Base-by-base conservation (phyloP, 2,329 filamentous ascomycete genomes). In the Botrytis deweyae region DNA sequence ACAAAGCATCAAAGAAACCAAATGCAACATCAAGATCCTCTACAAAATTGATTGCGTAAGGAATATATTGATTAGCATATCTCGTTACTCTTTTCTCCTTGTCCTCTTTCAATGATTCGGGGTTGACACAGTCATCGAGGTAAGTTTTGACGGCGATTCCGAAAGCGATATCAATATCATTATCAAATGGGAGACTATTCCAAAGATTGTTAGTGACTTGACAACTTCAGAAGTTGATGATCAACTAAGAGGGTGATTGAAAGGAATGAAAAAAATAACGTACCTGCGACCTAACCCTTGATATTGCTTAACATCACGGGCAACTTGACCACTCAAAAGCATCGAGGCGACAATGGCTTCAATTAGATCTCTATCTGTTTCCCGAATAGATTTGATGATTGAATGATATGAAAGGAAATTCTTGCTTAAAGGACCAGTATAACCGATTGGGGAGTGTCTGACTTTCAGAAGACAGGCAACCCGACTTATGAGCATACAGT, bases 391-490 rank as follows among this genome's bases (percentile, higher is more conserved):
- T 3, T 91, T 91, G 59, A 94, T 90, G 74, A 98, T 87, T 1
- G 94, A 95, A 75, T 94, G 92, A 85, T 95, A 99, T 40, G 90
- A 91, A 61, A 99, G 87, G 70, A 98, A 87, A 77, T 95, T 94
- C 82, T 96, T 92, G 85, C 94, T 97, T 1, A 99, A 87, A 1
- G 96, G 95, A 0, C 96, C 96, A 2, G 95, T 98, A 83, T 98
- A 99, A 44, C 96, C 96, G 78, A 95, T 95, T 5, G 88, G 87
- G 78, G 93, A 89, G 81, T 99, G 96, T 46, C 91, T 89, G 75
- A 98, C 86, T 80, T 92, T 93, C 70, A 94, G 88, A 74, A 98
- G 86, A 71, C 93, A 94, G 22, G 95, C 93, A 75, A 95, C 92
- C 58, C 96, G 92, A 78, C 94, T 96, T 79, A 98, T 90, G 63